Evolutionary conservation across 208 protist species (phyloP), one percentile per base, ranked within the genome.

Genomic region (Leishmania guyanensis): DNA sequence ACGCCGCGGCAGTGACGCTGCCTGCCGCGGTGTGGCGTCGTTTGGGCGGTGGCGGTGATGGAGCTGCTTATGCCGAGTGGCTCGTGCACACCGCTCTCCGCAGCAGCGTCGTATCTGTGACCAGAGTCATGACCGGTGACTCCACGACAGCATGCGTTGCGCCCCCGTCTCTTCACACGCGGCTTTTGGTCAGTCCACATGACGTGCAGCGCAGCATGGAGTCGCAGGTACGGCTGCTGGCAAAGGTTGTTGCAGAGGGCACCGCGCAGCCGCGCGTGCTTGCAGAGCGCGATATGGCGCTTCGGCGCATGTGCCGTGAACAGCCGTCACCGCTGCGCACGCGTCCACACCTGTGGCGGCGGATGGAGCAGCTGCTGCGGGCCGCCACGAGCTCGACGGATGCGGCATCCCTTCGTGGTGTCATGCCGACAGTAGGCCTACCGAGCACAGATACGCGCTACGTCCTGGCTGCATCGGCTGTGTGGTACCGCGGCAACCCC

Each of bases 101-200:
- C 4, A 85, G 93, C 46, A 91, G 89, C 51, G 22, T 74, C 20
- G 36, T 81, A 8, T 53, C 82, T 10, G 58, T 46, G 16, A 33
- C 48, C 39, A 62, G 74, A 26, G 29, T n/a, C 22, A 48, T 77
- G 36, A 33, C 20, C 20, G 74, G 54, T 17, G 74, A 77, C 69
- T 54, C 22, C 22, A 22, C 39, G 50, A 20, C 56, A n/a, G 14
- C 56, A 12, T 51, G 36, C 56, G 50, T 56, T n/a, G 54, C 53
- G 60, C 92, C 93, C 84, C 83, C 79, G 20, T 79, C 90, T 50
- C 82, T 94, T 39, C 87, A 90, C 58, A 58, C 81, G 48, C 89
- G 92, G 1, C 78, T 95, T n/a, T 39, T 53, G 22, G 75, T 84
- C 33, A 86, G 78, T 71, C 53, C 80, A 16, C 36, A 64, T 1